Percentiles rank a stretch among this genome's conserved stretches.
These are phyloP conservation scores for Aspergillus cavernicola DNA, from an alignment of 495 filamentous ascomycete species.

Conservation along the genomic window DNA sequence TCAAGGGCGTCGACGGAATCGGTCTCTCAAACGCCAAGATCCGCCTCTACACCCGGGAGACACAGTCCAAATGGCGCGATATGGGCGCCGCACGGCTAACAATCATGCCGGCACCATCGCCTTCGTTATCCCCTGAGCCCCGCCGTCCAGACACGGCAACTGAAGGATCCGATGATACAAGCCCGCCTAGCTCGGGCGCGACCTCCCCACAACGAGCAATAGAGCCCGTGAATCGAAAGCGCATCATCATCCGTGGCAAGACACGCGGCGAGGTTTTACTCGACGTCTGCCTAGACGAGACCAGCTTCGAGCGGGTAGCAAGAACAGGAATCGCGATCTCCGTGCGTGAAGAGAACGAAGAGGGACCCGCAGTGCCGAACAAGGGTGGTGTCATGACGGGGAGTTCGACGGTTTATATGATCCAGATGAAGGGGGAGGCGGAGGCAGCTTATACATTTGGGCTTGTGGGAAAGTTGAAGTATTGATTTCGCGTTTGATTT, in stretches of 20 bases:
- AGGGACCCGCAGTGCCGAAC: slow-evolving; percentile 58
- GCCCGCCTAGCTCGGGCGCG: slow-evolving; percentile 32
- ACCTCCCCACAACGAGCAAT: slow-evolving; percentile 33
- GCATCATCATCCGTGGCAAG: slow-evolving; percentile 71
- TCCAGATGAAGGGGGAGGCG: slow-evolving; percentile 68
- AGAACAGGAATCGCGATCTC: slow-evolving; percentile 81
- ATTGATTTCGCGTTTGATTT: slow-evolving; percentile 30
- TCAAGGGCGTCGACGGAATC: slow-evolving; percentile 49
- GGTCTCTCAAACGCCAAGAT: slow-evolving; percentile 75
- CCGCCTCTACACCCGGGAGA: slow-evolving; percentile 75
- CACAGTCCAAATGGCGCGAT: slow-evolving; percentile 79
- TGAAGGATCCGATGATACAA: slow-evolving; percentile 15
- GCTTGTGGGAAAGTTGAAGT: slow-evolving; percentile 56
- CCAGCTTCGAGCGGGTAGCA: slow-evolving; percentile 78
- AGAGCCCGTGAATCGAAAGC: slow-evolving; percentile 75
- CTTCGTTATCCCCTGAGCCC: slow-evolving; percentile 35
- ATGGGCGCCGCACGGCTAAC: slow-evolving; percentile 79
- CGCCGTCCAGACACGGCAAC: slow-evolving; percentile 33
- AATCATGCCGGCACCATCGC: slow-evolving; percentile 63
- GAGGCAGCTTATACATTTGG: slow-evolving; percentile 60
- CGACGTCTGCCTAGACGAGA: slow-evolving; percentile 79
- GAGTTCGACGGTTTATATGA: slow-evolving; percentile 73
- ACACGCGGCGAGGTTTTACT: slow-evolving; percentile 65
- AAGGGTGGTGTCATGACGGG: slow-evolving; percentile 68
- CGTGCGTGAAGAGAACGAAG: slow-evolving; percentile 77